phyloP scores from a whole-genome alignment of 139 green algal species.

The Trebouxia sp. region DNA sequence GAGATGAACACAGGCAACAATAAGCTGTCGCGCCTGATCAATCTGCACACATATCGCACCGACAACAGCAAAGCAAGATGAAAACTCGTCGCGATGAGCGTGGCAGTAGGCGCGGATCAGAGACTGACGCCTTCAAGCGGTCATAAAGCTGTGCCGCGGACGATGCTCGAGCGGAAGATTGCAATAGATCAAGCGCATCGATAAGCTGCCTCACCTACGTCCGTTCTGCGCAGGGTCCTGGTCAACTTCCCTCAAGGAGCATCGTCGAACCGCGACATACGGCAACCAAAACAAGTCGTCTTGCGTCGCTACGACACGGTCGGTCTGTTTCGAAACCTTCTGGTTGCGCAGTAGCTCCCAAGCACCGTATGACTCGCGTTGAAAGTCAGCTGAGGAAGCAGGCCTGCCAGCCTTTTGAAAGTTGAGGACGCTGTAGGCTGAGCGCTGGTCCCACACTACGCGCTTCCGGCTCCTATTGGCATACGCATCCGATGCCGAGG shows the following conservation, averaged over 20 bases:
- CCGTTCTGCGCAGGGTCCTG: background rate
- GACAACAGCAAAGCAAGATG: too few relatives aligned
- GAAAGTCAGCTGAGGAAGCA: background rate
- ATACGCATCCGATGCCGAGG: background rate
- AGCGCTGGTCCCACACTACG: background rate
- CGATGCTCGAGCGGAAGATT: too few relatives aligned
- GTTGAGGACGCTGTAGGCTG: background rate
- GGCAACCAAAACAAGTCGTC: background rate
- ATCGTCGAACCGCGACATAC: background rate
- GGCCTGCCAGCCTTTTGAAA: constrained; percentile 17
- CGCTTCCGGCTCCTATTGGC: background rate
- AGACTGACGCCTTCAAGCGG: background rate
- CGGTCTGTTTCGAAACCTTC: background rate
- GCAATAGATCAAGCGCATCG: too few relatives aligned
- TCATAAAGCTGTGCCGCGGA: too few relatives aligned
- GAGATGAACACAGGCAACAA: too few relatives aligned
- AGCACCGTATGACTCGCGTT: background rate
- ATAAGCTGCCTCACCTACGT: background rate
- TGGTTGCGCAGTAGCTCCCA: background rate
- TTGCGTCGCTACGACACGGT: background rate
- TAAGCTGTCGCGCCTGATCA: too few relatives aligned
- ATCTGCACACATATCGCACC: too few relatives aligned
- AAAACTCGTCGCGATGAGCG: too few relatives aligned
- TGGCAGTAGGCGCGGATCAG: background rate
- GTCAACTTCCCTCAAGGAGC: background rate